Percentiles rank a stretch among this genome's conserved stretches.
These are phyloP conservation scores for Aspergillus sergii DNA, from an alignment of 2,329 filamentous ascomycete species.

Conservation along the genomic window DNA sequence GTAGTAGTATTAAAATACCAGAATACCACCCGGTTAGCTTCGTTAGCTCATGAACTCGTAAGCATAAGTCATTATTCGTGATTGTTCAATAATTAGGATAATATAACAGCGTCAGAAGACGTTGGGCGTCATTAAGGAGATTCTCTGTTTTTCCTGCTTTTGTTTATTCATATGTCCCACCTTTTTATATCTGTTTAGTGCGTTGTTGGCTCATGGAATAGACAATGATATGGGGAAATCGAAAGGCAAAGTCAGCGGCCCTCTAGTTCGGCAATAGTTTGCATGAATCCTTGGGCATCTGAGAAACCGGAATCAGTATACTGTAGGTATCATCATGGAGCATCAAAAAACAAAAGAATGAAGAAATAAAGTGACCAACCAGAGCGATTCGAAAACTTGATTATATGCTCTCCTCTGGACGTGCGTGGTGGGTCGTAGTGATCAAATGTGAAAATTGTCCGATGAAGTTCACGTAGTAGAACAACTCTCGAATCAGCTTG, in stretches of 20 bases:
- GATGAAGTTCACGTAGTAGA: constrained; percentile 53
- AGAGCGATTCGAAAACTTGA: constrained; percentile 39
- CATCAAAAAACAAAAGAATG: neutral
- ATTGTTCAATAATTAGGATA: constrained; percentile 4
- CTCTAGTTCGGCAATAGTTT: constrained; percentile 35
- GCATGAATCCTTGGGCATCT: constrained; percentile 45
- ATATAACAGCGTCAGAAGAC: neutral
- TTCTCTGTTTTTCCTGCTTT: constrained; percentile 3
- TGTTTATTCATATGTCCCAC: neutral
- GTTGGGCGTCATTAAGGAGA: neutral
- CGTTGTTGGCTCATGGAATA: constrained; percentile 13
- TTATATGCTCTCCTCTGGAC: constrained; percentile 39
- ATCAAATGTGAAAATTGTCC: constrained; percentile 54
- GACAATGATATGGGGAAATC: constrained; percentile 16
- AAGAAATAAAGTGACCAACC: constrained; percentile 28
- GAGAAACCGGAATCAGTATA: neutral
- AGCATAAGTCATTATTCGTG: constrained; percentile 12
- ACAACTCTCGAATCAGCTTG: constrained; percentile 46
- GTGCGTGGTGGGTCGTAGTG: constrained; percentile 50
- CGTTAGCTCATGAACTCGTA: constrained; percentile 9
- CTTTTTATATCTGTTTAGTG: constrained; percentile 4
- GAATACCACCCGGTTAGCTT: neutral
- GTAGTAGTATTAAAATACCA: neutral
- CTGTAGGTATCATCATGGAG: neutral
- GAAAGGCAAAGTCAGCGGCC: neutral